A percentile compares a stretch with the other conserved stretches of the same genome.
phyloP scores from a whole-genome alignment of 345 rosid genomes.

The Eucalyptus cladocalyx region DNA sequence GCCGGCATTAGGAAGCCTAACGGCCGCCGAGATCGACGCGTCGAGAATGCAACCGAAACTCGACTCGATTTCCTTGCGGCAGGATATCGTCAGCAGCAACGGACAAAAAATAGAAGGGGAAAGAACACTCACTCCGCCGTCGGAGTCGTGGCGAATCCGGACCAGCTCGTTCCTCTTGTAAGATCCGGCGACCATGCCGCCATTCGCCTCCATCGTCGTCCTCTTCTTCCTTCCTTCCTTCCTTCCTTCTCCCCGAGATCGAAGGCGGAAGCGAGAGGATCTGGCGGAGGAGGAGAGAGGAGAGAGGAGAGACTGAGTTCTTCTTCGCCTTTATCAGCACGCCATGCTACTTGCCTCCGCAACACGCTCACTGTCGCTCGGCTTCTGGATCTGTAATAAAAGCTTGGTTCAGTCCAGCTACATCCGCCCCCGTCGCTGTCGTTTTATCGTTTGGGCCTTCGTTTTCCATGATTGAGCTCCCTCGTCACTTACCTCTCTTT shows the following conservation, averaged over 20 bases:
- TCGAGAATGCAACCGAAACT: background rate
- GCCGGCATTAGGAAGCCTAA: background rate
- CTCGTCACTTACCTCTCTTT: background rate
- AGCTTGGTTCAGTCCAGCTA: background rate
- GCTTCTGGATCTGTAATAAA: constrained; percentile 3
- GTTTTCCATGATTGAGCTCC: background rate
- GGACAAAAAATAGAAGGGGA: background rate
- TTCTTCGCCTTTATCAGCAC: constrained; percentile 38
- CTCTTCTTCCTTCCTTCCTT: background rate
- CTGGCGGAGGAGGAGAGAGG: background rate
- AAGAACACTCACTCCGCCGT: constrained; percentile 66
- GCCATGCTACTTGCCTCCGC: constrained; percentile 22
- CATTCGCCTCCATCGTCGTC: constrained; percentile 71
- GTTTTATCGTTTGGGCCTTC: background rate
- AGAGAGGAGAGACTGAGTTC: background rate
- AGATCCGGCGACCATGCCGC: constrained; percentile 98
- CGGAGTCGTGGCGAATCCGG: constrained; percentile 96
- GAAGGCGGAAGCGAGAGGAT: background rate
- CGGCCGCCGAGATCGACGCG: background rate
- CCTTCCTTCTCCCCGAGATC: background rate
- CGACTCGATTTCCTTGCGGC: background rate
- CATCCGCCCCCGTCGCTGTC: background rate
- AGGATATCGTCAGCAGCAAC: background rate
- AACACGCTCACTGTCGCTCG: background rate
- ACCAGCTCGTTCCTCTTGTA: constrained; percentile 94